These are phyloP conservation scores for Dendrobium catenatum DNA, from an alignment of 106 monocot genomes.

Conservation along the genomic window DNA sequence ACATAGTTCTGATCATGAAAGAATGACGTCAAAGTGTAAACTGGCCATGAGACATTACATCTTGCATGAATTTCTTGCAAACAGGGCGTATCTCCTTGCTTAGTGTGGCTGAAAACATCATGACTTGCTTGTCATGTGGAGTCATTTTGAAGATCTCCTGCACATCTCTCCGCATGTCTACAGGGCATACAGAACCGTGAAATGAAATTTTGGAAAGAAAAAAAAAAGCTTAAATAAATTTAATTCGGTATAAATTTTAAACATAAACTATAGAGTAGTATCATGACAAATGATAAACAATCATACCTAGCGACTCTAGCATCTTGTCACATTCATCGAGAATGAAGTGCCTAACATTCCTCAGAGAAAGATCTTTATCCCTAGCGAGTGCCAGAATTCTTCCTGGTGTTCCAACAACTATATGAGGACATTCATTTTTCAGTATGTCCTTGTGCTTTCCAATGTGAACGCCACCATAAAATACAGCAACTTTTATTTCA, in stretches of 20 bases:
- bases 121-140: constrained; percentile 99
- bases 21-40: background rate
- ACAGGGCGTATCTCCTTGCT: constrained; percentile 99
- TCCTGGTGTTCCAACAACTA: constrained; percentile 96
- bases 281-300: background rate
- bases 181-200: constrained; percentile 24
- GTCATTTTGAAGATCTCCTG: constrained; percentile 99
- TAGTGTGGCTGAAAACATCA: constrained; percentile 99
- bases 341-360: constrained; percentile 99
- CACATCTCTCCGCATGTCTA: constrained; percentile 99
- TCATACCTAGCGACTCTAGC: constrained; percentile 55
- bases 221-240: background rate
- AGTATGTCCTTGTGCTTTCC: constrained; percentile 79
- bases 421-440: constrained; percentile 98
- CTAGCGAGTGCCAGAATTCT: constrained; percentile 88
- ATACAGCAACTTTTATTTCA: constrained; percentile 89
- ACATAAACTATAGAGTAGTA: background rate
- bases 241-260: background rate
- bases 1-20: background rate
- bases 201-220: background rate
- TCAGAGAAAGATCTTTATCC: constrained; percentile 85
- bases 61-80: constrained; percentile 99
- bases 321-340: constrained; percentile 99
- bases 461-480: constrained; percentile 96
- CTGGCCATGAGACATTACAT: constrained; percentile 56